Conservation (phyloP, 495 filamentous ascomycete species). For the Penicillium cosmopolitanum region DNA sequence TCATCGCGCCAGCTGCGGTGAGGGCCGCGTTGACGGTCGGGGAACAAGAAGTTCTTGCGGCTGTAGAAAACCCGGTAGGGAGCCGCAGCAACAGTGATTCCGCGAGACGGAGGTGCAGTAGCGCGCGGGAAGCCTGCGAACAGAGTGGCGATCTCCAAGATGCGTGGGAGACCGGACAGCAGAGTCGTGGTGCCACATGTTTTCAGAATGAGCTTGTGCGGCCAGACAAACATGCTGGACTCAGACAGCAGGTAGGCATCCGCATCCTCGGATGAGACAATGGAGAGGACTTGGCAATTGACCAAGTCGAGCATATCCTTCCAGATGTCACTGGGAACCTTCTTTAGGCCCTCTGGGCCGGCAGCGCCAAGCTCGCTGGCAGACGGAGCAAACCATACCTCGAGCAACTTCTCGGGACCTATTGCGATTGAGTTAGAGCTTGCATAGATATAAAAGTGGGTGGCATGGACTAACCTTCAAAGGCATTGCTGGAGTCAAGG, state of each 20-base stretch:
- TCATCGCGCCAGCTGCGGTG: constrained; percentile 98
- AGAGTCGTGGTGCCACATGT: constrained; percentile 98
- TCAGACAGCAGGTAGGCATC: constrained; percentile 98
- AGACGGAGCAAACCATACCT: constrained; percentile 96
- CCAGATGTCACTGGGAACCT: constrained; percentile 82
- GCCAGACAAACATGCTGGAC: constrained; percentile 99
- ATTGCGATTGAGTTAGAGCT: constrained; percentile 13
- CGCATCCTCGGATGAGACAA: constrained; percentile 91
- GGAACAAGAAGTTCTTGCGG: constrained; percentile 97
- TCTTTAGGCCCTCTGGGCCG: constrained; percentile 80
- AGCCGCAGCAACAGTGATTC: constrained; percentile 71
- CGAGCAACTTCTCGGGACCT: constrained; percentile 97
- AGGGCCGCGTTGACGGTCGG: constrained; percentile 89
- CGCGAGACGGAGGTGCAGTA: constrained; percentile 52
- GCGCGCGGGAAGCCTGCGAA: constrained; percentile 82
- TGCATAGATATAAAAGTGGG: neutral
- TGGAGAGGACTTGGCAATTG: constrained; percentile 96
- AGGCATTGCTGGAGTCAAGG: constrained; percentile 94
- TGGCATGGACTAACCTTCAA: constrained; percentile 69
- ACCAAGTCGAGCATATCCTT: constrained; percentile 97
- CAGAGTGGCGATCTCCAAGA: constrained; percentile 86
- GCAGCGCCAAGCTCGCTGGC: constrained; percentile 71
- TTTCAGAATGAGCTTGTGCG: constrained; percentile 98
- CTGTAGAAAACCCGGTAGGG: constrained; percentile 99
- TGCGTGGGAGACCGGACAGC: constrained; percentile 81